phyloP scores from a whole-genome alignment of 768 basidiomycete species.

The Amylocystis lapponica region DNA sequence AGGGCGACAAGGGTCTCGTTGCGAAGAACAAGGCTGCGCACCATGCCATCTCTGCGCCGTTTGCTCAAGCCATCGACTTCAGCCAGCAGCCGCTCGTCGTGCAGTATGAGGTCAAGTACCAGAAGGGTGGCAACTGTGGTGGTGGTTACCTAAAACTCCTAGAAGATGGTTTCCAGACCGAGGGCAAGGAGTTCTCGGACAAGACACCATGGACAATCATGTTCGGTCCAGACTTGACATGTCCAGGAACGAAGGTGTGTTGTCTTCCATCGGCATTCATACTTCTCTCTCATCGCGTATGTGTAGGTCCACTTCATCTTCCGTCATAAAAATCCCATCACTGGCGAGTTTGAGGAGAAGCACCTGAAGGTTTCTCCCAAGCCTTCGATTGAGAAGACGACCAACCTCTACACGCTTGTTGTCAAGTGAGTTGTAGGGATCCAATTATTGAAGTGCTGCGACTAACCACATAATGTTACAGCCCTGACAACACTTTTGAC shows the following conservation, averaged over 20 bases:
- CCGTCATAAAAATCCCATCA: conserved; percentile 92
- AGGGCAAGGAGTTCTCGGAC: conserved; percentile 89
- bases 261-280: background rate
- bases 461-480: conserved; percentile 31
- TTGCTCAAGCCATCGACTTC: conserved; percentile 73
- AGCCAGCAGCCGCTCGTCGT: conserved; percentile 83
- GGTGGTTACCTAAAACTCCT: conserved; percentile 98
- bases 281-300: background rate
- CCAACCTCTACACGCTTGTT: conserved; percentile 93
- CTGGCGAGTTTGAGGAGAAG: conserved; percentile 94
- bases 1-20: conserved; percentile 88
- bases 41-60: conserved; percentile 96
- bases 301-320: conserved; percentile 95
- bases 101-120: conserved; percentile 98
- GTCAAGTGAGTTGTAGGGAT: conserved; percentile 58
- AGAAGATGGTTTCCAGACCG: conserved; percentile 89
- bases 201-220: conserved; percentile 93
- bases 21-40: conserved; percentile 97
- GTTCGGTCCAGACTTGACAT: conserved; percentile 96
- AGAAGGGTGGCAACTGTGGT: conserved; percentile 98
- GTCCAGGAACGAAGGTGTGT: conserved; percentile 82
- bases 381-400: conserved; percentile 73
- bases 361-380: conserved; percentile 79
- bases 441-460: background rate
- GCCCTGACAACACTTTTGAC: conserved; percentile 92